Percentiles rank a stretch among this genome's conserved stretches.
Conservation (phyloP, 1,139 yeast species). For the Kurtzmaniella quercitrusa region DNA sequence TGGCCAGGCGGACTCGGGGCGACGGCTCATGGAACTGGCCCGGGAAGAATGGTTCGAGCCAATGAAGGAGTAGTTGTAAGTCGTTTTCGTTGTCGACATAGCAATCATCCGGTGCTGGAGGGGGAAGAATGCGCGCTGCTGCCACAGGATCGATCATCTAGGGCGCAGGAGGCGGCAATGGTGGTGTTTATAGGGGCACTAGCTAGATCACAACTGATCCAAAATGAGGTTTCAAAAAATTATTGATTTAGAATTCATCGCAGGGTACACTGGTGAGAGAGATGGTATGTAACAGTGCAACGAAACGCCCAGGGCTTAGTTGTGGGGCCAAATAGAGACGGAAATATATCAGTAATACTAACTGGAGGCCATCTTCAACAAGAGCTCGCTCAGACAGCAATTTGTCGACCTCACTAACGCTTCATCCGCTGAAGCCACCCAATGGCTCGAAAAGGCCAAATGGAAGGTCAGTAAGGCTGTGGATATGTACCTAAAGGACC, state of each 20-base stretch:
- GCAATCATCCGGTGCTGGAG: constrained; percentile 1
- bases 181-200: not conserved
- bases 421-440: constrained; percentile 20
- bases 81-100: constrained; percentile 40
- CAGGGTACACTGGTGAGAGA: not conserved
- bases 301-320: too few relatives aligned
- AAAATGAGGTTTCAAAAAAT: not conserved
- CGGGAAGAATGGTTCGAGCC: constrained; percentile 35
- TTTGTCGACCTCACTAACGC: constrained; percentile 31
- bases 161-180: not conserved
- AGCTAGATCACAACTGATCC: not conserved
- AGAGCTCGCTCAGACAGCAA: constrained; percentile 16
- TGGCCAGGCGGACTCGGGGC: constrained; percentile 34
- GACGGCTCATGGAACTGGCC: constrained; percentile 22
- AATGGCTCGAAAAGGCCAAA: constrained; percentile 21
- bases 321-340: not conserved
- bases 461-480: constrained; percentile 29
- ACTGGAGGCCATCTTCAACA: constrained; percentile 6
- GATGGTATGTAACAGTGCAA: not conserved
- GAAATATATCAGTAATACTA: constrained; percentile 8
- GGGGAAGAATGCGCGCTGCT: not conserved
- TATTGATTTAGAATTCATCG: not conserved
- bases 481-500: constrained; percentile 20
- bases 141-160: not conserved
- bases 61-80: constrained; percentile 31